Conservation (phyloP, 1,284 basidiomycete genomes). For the Schizophyllum amplum region DNA sequence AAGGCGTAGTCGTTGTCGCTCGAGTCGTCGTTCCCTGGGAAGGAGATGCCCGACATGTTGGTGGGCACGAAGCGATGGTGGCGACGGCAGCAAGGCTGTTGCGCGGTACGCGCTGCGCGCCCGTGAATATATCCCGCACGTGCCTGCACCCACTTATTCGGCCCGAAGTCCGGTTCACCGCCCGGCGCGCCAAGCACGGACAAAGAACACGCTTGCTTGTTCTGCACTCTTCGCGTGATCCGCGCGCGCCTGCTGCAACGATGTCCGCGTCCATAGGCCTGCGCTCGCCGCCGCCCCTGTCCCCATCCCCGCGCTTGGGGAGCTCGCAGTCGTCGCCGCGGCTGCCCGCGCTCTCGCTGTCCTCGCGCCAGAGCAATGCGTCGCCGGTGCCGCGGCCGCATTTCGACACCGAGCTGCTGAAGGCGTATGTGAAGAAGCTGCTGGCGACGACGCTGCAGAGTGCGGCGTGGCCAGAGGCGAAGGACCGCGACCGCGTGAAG, state of each 20-base stretch:
- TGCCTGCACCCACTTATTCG: neutral
- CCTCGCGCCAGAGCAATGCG: neutral
- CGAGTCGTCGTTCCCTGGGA: constrained; percentile 23
- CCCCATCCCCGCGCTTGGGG: neutral
- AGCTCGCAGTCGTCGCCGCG: neutral
- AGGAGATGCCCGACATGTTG: constrained; percentile 33
- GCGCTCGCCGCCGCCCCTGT: neutral
- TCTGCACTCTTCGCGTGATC: neutral
- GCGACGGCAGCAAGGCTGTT: neutral
- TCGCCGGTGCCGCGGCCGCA: constrained; percentile 24
- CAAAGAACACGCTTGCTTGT: neutral
- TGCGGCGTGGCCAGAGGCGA: constrained; percentile 55
- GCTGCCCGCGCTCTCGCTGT: neutral
- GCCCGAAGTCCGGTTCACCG: too few relatives aligned
- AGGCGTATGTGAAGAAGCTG: constrained; percentile 72
- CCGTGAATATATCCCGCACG: neutral
- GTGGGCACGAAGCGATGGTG: neutral
- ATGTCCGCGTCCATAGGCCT: neutral
- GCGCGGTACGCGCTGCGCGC: neutral
- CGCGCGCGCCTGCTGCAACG: neutral
- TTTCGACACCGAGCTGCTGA: constrained; percentile 66
- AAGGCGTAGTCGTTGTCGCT: constrained; percentile 30
- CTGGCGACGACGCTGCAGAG: constrained; percentile 57
- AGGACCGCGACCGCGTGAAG: constrained; percentile 61
- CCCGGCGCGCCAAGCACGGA: neutral